A percentile compares a stretch with the other conserved stretches of the same genome.
Conservation (phyloP, 2,329 filamentous ascomycete genomes). For the Tolypocladium inflatum region DNA sequence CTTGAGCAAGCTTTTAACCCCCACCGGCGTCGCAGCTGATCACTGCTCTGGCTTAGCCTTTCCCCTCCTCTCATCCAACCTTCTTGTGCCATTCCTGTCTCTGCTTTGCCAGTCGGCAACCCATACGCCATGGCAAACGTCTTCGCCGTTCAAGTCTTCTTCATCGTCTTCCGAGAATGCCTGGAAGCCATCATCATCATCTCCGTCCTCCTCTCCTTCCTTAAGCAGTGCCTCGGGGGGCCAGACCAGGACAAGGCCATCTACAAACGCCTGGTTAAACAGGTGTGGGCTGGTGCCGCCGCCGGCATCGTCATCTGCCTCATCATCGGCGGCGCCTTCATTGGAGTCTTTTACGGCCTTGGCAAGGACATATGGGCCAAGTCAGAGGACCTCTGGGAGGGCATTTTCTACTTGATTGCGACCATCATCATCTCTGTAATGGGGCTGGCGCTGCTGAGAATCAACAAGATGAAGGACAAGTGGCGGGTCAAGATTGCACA, state of each 20-base stretch:
- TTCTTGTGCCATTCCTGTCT: neutral
- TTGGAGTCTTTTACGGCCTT: neutral
- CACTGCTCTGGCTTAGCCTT: neutral
- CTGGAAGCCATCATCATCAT: constrained; percentile 72
- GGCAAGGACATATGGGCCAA: neutral
- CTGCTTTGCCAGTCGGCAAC: neutral
- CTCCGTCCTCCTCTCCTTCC: constrained; percentile 48
- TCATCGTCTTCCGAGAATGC: constrained; percentile 73
- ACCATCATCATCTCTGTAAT: constrained; percentile 57
- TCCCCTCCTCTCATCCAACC: neutral
- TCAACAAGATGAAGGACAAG: constrained; percentile 68
- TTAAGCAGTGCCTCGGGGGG: neutral
- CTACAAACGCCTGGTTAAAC: neutral
- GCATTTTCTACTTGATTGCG: neutral
- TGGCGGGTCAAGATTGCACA: constrained; percentile 66
- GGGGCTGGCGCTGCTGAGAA: constrained; percentile 63
- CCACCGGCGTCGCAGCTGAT: neutral
- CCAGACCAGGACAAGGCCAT: neutral
- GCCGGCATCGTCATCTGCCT: neutral
- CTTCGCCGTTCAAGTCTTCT: constrained; percentile 69
- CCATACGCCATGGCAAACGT: constrained; percentile 33
- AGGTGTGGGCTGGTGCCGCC: neutral
- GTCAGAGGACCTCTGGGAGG: neutral
- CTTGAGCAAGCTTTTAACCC: neutral
- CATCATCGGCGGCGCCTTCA: neutral